phyloP scores from a whole-genome alignment of 2,329 filamentous ascomycete genomes.

The Colletotrichum phormii region DNA sequence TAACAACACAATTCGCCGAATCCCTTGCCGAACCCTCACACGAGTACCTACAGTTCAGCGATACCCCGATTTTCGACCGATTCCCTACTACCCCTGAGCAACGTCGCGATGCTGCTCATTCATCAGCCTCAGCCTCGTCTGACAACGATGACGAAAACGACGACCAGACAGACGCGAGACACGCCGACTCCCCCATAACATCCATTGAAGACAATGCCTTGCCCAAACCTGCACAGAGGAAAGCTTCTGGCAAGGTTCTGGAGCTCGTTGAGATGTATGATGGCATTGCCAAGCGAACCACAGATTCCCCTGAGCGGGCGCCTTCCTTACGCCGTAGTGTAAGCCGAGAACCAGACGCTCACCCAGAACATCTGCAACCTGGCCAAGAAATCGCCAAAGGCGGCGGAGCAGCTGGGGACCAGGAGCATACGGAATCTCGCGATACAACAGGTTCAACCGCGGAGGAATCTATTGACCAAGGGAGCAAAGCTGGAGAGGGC shows the following conservation, averaged over 20 bases:
- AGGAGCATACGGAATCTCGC: neutral
- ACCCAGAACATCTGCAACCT: neutral
- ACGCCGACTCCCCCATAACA: slow-evolving; percentile 55
- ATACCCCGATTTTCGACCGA: neutral
- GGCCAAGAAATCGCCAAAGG: neutral
- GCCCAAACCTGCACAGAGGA: slow-evolving; percentile 3
- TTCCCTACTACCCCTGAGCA: neutral
- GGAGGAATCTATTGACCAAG: neutral
- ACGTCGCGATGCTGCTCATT: neutral
- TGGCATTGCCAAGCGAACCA: slow-evolving; percentile 48
- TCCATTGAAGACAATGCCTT: slow-evolving; percentile 55
- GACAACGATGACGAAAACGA: slow-evolving; percentile 38
- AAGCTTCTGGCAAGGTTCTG: slow-evolving; percentile 54
- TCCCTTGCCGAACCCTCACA: slow-evolving; percentile 15
- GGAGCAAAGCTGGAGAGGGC: neutral
- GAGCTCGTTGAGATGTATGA: slow-evolving; percentile 64
- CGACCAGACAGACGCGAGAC: slow-evolving; percentile 19
- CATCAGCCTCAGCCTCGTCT: slow-evolving; percentile 40
- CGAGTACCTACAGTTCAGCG: neutral
- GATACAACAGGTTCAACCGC: neutral
- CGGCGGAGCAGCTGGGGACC: neutral
- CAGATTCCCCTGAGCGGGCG: slow-evolving; percentile 2
- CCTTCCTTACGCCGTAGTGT: slow-evolving; percentile 7
- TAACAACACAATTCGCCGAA: neutral
- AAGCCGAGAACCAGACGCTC: slow-evolving; percentile 8